A percentile compares a stretch with the other conserved stretches of the same genome.
Conservation (phyloP, 495 filamentous ascomycete genomes). For the Friedmanniomyces endolithicus region DNA sequence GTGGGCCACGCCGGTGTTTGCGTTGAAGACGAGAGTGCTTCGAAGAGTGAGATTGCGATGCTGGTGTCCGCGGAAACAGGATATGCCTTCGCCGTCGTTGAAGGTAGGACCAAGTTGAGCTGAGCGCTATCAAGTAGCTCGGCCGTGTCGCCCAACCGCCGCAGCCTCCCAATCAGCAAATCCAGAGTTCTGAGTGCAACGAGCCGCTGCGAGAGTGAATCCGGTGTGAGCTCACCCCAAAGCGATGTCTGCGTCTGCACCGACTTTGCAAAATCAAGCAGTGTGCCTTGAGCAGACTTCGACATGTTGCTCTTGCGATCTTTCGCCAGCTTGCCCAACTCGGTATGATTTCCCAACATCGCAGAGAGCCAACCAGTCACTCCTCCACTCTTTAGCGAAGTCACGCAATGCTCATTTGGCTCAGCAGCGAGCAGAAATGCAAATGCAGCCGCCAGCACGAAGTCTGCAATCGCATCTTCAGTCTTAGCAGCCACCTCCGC, state of each 20-base stretch:
- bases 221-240: conserved; percentile 44
- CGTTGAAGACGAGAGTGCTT: conserved; percentile 33
- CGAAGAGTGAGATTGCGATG: conserved; percentile 50
- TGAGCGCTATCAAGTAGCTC: conserved; percentile 38
- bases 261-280: conserved; percentile 39
- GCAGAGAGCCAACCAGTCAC: conserved; percentile 39
- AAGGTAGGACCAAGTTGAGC: neutral
- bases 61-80: conserved; percentile 10
- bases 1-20: conserved; percentile 6
- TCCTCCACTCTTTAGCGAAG: conserved; percentile 23
- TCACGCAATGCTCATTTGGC: conserved; percentile 37
- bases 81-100: neutral
- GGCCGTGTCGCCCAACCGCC: conserved; percentile 36
- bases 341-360: conserved; percentile 40
- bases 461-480: conserved; percentile 40
- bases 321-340: conserved; percentile 44
- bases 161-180: conserved; percentile 41
- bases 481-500: conserved; percentile 28
- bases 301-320: conserved; percentile 60
- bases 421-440: conserved; percentile 42
- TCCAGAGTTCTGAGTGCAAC: conserved; percentile 55
- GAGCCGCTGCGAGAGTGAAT: conserved; percentile 46
- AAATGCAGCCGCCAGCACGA: conserved; percentile 44
- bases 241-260: conserved; percentile 38
- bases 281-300: conserved; percentile 41